Evolutionary conservation across 495 filamentous ascomycete genomes (phyloP).

Genomic region (Lasiosphaeria ovina): DNA sequence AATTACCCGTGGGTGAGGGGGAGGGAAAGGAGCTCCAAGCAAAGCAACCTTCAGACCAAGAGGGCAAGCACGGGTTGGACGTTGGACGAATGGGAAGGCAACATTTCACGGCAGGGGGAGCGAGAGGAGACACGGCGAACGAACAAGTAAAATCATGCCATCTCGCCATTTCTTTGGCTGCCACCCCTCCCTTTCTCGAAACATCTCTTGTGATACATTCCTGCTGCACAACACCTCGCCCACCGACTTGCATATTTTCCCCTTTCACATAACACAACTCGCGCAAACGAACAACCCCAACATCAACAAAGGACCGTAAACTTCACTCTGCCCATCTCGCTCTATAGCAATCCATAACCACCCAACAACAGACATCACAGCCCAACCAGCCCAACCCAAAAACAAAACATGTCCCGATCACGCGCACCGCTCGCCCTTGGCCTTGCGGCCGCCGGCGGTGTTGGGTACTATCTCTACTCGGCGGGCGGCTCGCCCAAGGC

Average conservation of each 20-base stretch:
- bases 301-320: background rate
- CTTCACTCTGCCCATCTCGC: background rate
- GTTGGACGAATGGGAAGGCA: background rate
- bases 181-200: background rate
- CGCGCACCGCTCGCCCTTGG: slow-evolving; percentile 58
- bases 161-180: slow-evolving; percentile 4
- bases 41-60: background rate
- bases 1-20: background rate
- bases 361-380: slow-evolving; percentile 6
- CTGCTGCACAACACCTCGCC: too few relatives aligned
- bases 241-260: too few relatives aligned
- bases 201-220: too few relatives aligned
- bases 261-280: too few relatives aligned
- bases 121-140: background rate
- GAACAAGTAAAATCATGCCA: slow-evolving; percentile 2
- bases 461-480: slow-evolving; percentile 88
- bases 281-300: background rate
- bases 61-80: background rate
- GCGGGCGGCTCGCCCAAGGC: slow-evolving; percentile 80
- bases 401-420: slow-evolving; percentile 51
- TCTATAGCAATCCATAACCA: slow-evolving; percentile 12
- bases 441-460: slow-evolving; percentile 60
- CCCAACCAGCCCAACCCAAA: slow-evolving; percentile 12
- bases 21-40: slow-evolving; percentile 10
- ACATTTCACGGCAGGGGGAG: background rate